These are phyloP conservation scores for Aspergillus fijiensis DNA, from an alignment of 2,329 filamentous ascomycete genomes.

Conservation along the genomic window DNA sequence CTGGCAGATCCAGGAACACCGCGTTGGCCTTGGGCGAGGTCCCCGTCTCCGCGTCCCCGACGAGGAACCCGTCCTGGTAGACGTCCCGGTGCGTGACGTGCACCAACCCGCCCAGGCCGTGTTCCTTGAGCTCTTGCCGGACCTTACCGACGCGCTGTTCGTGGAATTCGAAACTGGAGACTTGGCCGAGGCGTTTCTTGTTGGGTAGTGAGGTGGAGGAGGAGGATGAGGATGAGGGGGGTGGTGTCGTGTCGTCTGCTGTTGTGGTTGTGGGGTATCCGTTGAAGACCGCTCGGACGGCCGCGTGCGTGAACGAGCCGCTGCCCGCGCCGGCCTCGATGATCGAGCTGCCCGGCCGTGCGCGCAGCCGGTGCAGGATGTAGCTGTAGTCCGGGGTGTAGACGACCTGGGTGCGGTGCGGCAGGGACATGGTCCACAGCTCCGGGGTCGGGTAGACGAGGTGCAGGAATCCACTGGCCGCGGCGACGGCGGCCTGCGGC, in stretches of 20 bases:
- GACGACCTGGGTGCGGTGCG: conserved; percentile 54
- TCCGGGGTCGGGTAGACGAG: conserved; percentile 52
- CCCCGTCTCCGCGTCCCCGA: conserved; percentile 34
- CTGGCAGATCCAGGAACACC: conserved; percentile 52
- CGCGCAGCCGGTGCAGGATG: conserved; percentile 50
- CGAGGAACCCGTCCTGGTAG: conserved; percentile 49
- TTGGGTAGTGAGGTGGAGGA: neutral
- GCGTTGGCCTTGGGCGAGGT: conserved; percentile 47
- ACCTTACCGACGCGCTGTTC: conserved; percentile 44
- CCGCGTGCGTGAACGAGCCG: conserved; percentile 53
- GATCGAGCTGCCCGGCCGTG: conserved; percentile 46
- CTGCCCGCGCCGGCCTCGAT: conserved; percentile 55
- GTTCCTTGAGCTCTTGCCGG: conserved; percentile 43
- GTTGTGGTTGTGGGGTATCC: conserved; percentile 35
- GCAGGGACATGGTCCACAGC: conserved; percentile 52
- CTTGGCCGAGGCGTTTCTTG: conserved; percentile 42
- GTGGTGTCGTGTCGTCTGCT: conserved; percentile 8
- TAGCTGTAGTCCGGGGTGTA: conserved; percentile 56
- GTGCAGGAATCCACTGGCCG: conserved; percentile 50
- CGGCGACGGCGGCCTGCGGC: conserved; percentile 35
- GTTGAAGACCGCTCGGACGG: conserved; percentile 51
- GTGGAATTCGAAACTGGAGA: conserved; percentile 54
- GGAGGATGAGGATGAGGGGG: too few relatives aligned
- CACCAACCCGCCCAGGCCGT: conserved; percentile 47
- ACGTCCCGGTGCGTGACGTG: conserved; percentile 51